Percentiles rank a stretch among this genome's conserved stretches.
Conservation (phyloP, 2,329 filamentous ascomycete genomes). For the Seiridium cupressi region DNA sequence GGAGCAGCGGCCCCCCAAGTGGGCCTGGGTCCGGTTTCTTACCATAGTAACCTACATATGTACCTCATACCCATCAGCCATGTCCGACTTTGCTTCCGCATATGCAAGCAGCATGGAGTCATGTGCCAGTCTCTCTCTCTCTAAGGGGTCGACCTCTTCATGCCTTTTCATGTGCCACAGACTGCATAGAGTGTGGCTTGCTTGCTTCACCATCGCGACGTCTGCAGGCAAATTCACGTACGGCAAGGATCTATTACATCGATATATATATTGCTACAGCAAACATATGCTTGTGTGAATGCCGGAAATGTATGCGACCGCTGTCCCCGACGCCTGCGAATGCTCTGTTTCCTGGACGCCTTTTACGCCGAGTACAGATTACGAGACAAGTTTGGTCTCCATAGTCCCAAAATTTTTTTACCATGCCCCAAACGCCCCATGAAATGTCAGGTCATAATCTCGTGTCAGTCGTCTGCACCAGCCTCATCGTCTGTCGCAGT, state of each 20-base stretch:
- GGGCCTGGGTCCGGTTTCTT: not conserved
- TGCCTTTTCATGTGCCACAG: no score
- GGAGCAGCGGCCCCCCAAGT: not conserved
- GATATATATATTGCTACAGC: not conserved
- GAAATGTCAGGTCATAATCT: constrained; percentile 9
- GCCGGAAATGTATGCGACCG: not conserved
- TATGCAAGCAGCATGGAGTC: no score
- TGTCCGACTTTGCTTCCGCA: no score
- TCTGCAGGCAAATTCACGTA: no score
- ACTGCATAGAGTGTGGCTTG: no score
- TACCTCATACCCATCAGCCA: no score
- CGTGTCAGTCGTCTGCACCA: constrained; percentile 35
- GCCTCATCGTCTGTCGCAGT: constrained; percentile 50
- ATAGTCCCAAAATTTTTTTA: not conserved
- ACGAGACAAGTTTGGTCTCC: not conserved
- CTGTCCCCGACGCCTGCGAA: not conserved
- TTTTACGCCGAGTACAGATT: not conserved
- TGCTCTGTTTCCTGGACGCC: not conserved
- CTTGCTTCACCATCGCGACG: no score
- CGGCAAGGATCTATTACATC: not conserved
- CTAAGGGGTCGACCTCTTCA: no score
- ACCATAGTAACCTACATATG: not conserved
- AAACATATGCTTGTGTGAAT: not conserved
- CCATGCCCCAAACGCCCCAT: constrained; percentile 5
- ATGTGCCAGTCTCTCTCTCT: no score